Evolutionary conservation across 176 grass and related monocot genomes (phyloP).

Genomic region (Pharus latifolius): DNA sequence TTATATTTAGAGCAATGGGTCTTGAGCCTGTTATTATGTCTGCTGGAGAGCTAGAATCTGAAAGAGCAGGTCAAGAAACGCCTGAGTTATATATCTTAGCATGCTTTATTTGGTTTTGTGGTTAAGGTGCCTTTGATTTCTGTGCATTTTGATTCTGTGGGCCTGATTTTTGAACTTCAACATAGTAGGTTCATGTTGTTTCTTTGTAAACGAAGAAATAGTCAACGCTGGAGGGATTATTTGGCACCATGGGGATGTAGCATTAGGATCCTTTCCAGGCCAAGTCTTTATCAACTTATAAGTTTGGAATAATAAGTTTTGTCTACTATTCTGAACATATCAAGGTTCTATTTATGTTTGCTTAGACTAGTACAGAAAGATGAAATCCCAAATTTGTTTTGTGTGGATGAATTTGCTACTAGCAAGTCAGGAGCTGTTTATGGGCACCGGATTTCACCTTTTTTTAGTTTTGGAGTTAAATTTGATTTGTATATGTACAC

Average conservation of each 20-base stretch:
- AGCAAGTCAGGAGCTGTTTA: no score
- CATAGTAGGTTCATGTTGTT: background rate
- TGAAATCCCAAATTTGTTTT: background rate
- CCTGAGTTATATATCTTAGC: background rate
- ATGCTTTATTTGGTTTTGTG: background rate
- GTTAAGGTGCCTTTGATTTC: background rate
- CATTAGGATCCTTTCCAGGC: background rate
- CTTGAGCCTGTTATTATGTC: slow-evolving; percentile 95
- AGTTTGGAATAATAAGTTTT: no score
- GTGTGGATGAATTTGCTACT: background rate
- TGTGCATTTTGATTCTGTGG: background rate
- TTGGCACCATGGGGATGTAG: background rate
- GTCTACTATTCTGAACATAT: background rate
- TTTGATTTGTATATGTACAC: no score
- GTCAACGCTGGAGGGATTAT: background rate
- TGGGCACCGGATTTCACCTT: no score
- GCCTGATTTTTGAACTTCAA: background rate
- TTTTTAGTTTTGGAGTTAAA: no score
- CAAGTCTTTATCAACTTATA: background rate
- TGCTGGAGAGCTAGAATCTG: slow-evolving; percentile 87
- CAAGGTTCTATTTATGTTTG: background rate
- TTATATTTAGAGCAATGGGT: slow-evolving; percentile 89
- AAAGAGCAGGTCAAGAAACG: slow-evolving; percentile 66
- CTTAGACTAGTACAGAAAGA: background rate
- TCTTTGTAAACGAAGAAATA: background rate